A percentile compares a stretch with the other conserved stretches of the same genome.
phyloP scores from a whole-genome alignment of 2,329 filamentous ascomycete species.

The Orbilia javanica region DNA sequence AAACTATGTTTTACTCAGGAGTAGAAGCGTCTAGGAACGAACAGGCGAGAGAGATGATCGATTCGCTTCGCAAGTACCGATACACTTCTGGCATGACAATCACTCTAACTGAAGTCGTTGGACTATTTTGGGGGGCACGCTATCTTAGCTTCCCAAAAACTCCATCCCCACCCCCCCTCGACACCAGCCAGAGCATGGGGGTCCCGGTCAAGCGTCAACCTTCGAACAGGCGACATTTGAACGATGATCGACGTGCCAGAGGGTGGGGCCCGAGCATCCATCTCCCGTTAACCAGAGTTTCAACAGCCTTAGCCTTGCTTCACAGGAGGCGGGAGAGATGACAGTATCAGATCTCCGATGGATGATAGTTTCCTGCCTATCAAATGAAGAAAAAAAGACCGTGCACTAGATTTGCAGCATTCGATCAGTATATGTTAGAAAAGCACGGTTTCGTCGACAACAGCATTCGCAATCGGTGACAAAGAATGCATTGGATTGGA shows the following conservation, averaged over 20 bases:
- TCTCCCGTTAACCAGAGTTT: conserved; percentile 42
- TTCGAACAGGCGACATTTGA: conserved; percentile 57
- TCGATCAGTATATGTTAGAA: conserved; percentile 7
- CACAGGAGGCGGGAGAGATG: conserved; percentile 22
- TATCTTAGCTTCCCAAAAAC: conserved; percentile 42
- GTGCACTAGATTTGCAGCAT: conserved; percentile 25
- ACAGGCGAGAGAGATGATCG: conserved; percentile 18
- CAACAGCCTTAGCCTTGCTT: conserved; percentile 1
- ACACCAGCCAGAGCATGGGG: conserved; percentile 45
- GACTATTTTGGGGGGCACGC: conserved; percentile 46
- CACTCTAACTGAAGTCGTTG: conserved; percentile 29
- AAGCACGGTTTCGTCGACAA: conserved; percentile 55
- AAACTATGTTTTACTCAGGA: conserved; percentile 34
- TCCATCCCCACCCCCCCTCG: conserved; percentile 24
- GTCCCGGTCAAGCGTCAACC: conserved; percentile 58
- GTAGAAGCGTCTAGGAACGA: conserved; percentile 30
- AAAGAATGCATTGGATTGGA: conserved; percentile 50
- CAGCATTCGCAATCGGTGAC: conserved; percentile 53
- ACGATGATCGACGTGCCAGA: conserved; percentile 52
- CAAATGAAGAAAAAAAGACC: conserved; percentile 20
- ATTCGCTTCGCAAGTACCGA: conserved; percentile 38
- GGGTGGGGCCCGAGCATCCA: conserved; percentile 44
- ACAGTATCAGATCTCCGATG: conserved; percentile 45
- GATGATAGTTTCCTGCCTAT: conserved; percentile 25
- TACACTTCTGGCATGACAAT: conserved; percentile 32